Evolutionary conservation across 805 yeast genomes (phyloP).

Genomic region (Candida caryicola): DNA sequence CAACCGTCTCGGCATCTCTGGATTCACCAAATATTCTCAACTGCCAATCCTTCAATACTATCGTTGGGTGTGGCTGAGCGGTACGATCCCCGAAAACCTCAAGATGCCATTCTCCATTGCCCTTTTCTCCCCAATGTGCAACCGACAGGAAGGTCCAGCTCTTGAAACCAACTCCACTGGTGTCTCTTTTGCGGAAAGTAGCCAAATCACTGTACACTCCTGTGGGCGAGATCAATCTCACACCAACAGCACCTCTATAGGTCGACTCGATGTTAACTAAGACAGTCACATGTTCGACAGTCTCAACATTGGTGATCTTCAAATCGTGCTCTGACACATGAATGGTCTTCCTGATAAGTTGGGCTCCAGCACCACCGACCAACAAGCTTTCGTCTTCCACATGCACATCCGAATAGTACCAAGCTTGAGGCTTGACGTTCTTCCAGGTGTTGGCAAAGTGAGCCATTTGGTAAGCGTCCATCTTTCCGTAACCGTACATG

Average conservation of each 20-base stretch:
- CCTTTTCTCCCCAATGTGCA: slow-evolving; percentile 94
- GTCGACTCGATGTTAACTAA: slow-evolving; percentile 66
- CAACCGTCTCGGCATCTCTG: slow-evolving; percentile 60
- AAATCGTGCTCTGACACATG: slow-evolving; percentile 50
- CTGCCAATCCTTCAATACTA: slow-evolving; percentile 64
- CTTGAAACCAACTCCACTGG: slow-evolving; percentile 53
- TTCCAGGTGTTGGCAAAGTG: slow-evolving; percentile 71
- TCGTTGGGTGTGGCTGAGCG: slow-evolving; percentile 24
- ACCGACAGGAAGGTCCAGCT: slow-evolving; percentile 95
- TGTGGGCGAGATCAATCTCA: slow-evolving; percentile 67
- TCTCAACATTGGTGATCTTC: slow-evolving; percentile 56
- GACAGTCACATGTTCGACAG: slow-evolving; percentile 83
- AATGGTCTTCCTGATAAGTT: slow-evolving; percentile 19
- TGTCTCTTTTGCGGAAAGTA: slow-evolving; percentile 59
- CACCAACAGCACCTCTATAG: slow-evolving; percentile 66
- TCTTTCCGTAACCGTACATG: slow-evolving; percentile 85
- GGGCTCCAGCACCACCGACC: neutral
- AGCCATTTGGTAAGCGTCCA: slow-evolving; percentile 78
- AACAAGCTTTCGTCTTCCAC: slow-evolving; percentile 26
- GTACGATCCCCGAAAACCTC: slow-evolving; percentile 42
- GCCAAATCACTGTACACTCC: slow-evolving; percentile 78
- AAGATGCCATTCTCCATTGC: slow-evolving; percentile 79
- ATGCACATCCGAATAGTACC: slow-evolving; percentile 55
- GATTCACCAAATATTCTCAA: slow-evolving; percentile 80
- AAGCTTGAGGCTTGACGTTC: slow-evolving; percentile 88